Base-by-base conservation (phyloP, 768 basidiomycete species). In the Mrakia blollopis region DNA sequence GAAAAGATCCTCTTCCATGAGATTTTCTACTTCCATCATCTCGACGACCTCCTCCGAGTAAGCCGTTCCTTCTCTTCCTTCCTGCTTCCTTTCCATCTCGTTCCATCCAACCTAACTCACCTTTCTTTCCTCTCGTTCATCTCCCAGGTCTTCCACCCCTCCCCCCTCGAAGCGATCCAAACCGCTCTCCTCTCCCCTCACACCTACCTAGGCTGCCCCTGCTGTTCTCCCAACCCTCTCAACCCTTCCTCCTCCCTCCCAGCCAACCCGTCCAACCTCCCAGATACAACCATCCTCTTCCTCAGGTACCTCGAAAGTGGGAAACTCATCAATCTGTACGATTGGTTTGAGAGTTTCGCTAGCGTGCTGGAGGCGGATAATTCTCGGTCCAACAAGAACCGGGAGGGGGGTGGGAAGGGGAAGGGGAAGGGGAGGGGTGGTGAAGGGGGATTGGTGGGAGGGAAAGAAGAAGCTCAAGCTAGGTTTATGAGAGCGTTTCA, bases 311-410 rank as follows among this genome's bases (percentile, higher is more conserved):
- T 90, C 61, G 90, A 92, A 80, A 90, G 91, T 67, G 91, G 91
- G 63, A 89, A 87, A 84, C 87, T 91, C 88, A 88, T 94, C 83
- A 94, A 94, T 81, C 87, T 92, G 2, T 93, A 91, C 81, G 93
- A 94, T 82, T 93, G 92, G 93, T 93, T 89, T 80, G 89, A 91
- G 79, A 87, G 90, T 32, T 94, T 94, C 82, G 86, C 87, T 44
- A 82, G 86, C 30, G 90, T 88, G 44, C 83, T 93, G 73, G 91
- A 92, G 81, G 84, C 84, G 82, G 83, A 25, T 75, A 72, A 75
- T 78, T 18, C 11, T 25, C 50, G 35, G 32, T n/a, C n/a, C n/a
- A n/a, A 57, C 50, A 3, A 6, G 57, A 37, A 23, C 25, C n/a
- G n/a, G n/a, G 41, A 62, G 32, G 47, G 7, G 47, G 13, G 47